Percentiles rank a stretch among this genome's conserved stretches.
Conservation (phyloP, 257 asterid genomes). For the Solanum gandarillasii region DNA sequence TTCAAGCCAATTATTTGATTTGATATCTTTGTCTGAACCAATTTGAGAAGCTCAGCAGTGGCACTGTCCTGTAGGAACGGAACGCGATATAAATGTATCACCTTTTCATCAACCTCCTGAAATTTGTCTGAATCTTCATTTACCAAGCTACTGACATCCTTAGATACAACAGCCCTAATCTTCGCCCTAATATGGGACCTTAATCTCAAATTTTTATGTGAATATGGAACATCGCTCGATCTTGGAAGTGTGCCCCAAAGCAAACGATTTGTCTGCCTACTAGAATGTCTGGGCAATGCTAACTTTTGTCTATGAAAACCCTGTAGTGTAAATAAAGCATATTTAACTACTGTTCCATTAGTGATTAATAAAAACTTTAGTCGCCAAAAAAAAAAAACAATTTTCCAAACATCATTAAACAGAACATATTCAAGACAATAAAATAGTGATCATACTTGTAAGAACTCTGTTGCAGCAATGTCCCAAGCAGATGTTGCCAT, state of each 20-base stretch:
- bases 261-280: conserved; percentile 25
- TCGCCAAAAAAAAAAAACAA: not conserved
- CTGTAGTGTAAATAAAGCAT: conserved; percentile 12
- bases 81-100: conserved; percentile 60
- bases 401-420: not conserved
- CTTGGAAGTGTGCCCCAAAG: conserved; percentile 42
- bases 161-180: conserved; percentile 40
- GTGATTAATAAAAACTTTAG: not conserved
- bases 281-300: conserved; percentile 19
- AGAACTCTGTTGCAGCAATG: conserved; percentile 48
- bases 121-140: conserved; percentile 9
- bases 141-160: conserved; percentile 22
- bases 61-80: conserved; percentile 59
- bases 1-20: conserved; percentile 48
- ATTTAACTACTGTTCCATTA: not conserved
- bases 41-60: conserved; percentile 53
- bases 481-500: conserved; percentile 52
- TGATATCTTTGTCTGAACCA: conserved; percentile 48
- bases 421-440: not conserved
- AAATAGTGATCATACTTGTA: conserved; percentile 27
- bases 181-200: conserved; percentile 8
- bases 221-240: conserved; percentile 9
- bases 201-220: conserved; percentile 6
- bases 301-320: conserved; percentile 44
- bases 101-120: conserved; percentile 21